A percentile compares a stretch with the other conserved stretches of the same genome.
These are phyloP conservation scores for Xylariaceae sp. DNA, from an alignment of 2,329 filamentous ascomycete genomes.

Conservation along the genomic window DNA sequence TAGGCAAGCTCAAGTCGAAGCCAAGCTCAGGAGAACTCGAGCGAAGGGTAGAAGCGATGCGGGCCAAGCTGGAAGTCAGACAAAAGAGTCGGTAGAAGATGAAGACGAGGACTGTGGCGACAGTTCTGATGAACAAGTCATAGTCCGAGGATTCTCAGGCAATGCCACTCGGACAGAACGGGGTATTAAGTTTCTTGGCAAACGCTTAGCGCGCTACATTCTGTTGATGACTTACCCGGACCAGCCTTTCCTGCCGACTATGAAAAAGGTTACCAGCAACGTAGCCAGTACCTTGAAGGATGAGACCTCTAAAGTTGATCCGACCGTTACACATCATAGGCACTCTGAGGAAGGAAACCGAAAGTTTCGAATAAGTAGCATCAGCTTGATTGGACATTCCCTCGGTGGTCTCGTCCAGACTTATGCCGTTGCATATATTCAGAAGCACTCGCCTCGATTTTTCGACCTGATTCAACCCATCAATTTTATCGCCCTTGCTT, in stretches of 20 bases:
- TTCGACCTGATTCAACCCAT: constrained; percentile 81
- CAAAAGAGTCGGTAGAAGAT: background rate
- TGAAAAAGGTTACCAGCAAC: constrained; percentile 47
- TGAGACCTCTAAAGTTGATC: constrained; percentile 39
- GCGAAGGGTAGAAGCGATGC: constrained; percentile 39
- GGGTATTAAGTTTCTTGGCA: constrained; percentile 95
- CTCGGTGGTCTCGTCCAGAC: constrained; percentile 86
- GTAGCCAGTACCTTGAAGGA: constrained; percentile 39
- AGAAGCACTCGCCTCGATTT: constrained; percentile 90
- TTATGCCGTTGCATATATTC: constrained; percentile 92
- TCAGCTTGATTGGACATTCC: constrained; percentile 91
- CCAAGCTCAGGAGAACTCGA: constrained; percentile 55
- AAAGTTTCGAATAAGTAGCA: constrained; percentile 83
- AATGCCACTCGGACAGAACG: constrained; percentile 89
- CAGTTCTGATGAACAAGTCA: constrained; percentile 77
- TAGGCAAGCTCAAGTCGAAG: constrained; percentile 67
- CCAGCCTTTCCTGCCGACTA: constrained; percentile 74
- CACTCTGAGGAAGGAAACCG: constrained; percentile 39
- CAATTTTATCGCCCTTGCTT: constrained; percentile 85
- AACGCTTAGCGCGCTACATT: constrained; percentile 86
- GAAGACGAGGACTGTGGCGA: constrained; percentile 28
- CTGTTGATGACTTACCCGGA: constrained; percentile 89
- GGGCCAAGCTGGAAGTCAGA: constrained; percentile 15
- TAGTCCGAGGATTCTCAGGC: constrained; percentile 84
- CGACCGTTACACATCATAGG: constrained; percentile 51